A percentile compares a stretch with the other conserved stretches of the same genome.
These are phyloP conservation scores for Coriaria nepalensis DNA, from an alignment of 306 rosid genomes.

Conservation along the genomic window DNA sequence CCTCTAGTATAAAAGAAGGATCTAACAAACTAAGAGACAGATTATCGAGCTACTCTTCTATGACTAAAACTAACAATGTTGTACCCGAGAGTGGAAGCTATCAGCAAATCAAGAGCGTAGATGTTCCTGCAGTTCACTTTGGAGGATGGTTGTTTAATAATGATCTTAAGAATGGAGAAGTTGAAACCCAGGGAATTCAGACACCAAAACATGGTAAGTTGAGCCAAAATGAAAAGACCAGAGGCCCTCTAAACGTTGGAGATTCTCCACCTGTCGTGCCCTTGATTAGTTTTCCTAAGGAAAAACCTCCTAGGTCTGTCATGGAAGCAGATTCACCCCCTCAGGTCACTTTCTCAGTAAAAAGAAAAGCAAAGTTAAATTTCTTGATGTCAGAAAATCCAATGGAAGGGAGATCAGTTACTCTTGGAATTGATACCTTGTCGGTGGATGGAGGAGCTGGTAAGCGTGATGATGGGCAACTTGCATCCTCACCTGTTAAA, in stretches of 20 bases:
- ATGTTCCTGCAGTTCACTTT: conserved; percentile 25
- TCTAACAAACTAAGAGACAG: conserved; percentile 31
- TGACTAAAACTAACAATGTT: conserved; percentile 20
- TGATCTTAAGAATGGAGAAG: conserved; percentile 20
- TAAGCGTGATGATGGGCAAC: conserved; percentile 17
- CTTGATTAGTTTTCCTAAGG: conserved; percentile 12
- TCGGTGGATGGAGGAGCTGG: conserved; percentile 13
- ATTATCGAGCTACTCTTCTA: conserved; percentile 46
- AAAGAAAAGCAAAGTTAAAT: conserved; percentile 18
- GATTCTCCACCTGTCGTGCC: conserved; percentile 14
- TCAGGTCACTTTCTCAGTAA: conserved; percentile 19
- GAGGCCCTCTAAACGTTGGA: conserved; percentile 17
- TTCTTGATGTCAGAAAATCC: conserved; percentile 16
- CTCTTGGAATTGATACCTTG: conserved; percentile 13
- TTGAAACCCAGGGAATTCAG: conserved; percentile 18
- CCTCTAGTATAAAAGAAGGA: conserved; percentile 48
- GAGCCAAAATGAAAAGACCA: conserved; percentile 24
- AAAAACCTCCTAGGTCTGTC: conserved; percentile 13
- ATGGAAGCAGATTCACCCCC: conserved; percentile 19
- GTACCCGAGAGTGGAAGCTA: conserved; percentile 16
- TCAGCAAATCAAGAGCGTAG: conserved; percentile 18
- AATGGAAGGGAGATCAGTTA: conserved; percentile 6
- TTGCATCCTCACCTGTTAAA: conserved; percentile 23
- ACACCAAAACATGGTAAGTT: conserved; percentile 18
- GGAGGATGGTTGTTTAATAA: conserved; percentile 24